Conservation (phyloP, 2,329 filamentous ascomycete genomes). For the Trichoderma hamatum region DNA sequence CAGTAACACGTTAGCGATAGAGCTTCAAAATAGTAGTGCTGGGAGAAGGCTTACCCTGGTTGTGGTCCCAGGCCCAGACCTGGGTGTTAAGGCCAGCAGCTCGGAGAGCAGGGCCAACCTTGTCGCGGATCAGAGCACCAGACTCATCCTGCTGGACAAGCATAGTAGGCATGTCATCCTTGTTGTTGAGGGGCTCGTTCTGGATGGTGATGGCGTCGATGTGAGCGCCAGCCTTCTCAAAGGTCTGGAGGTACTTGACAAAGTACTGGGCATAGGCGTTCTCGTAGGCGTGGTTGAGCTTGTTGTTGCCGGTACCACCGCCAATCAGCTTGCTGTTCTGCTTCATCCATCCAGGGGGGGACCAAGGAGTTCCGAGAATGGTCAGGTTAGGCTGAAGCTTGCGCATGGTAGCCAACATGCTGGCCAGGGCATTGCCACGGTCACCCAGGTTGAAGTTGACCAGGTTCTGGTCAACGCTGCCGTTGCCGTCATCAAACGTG, state of each 20-base stretch:
- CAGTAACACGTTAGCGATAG: neutral
- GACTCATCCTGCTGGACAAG: conserved; percentile 45
- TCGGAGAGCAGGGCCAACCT: conserved; percentile 44
- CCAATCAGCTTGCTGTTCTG: conserved; percentile 41
- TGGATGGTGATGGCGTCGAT: conserved; percentile 50
- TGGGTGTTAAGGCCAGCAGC: conserved; percentile 44
- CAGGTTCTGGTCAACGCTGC: conserved; percentile 27
- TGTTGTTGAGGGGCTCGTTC: conserved; percentile 49
- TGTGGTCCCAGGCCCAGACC: conserved; percentile 52
- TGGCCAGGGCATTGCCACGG: conserved; percentile 44
- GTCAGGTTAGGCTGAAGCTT: conserved; percentile 41
- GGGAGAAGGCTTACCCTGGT: conserved; percentile 35
- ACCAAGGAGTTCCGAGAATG: conserved; percentile 46
- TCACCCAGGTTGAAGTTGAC: conserved; percentile 42
- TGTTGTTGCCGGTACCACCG: conserved; percentile 41
- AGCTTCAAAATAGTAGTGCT: too few species aligned
- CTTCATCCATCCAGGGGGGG: conserved; percentile 49
- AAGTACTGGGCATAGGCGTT: conserved; percentile 46
- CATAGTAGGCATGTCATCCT: conserved; percentile 45
- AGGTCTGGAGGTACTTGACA: conserved; percentile 48
- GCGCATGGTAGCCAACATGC: conserved; percentile 43
- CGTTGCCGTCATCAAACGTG: conserved; percentile 42
- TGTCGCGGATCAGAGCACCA: conserved; percentile 42
- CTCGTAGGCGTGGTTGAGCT: conserved; percentile 40
- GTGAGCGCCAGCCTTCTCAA: conserved; percentile 38